phyloP scores from a whole-genome alignment of 2,329 filamentous ascomycete genomes.

The Aspergillus novofumigatus region DNA sequence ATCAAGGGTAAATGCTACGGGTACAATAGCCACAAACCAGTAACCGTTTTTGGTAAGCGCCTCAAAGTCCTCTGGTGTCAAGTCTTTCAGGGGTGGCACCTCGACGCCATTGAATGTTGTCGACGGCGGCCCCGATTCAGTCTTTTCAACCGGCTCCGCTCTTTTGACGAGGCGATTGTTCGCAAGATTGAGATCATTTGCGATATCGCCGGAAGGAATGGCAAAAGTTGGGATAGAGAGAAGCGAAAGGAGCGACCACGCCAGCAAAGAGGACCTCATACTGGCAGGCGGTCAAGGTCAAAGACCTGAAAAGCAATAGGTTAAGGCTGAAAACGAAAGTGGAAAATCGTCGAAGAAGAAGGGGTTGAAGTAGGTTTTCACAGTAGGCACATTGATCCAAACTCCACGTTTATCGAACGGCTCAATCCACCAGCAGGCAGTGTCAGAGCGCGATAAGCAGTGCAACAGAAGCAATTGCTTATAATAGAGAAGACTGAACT shows the following conservation, averaged over 20 bases:
- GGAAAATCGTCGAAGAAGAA: constrained; percentile 14
- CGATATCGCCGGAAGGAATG: constrained; percentile 18
- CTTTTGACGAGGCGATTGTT: constrained; percentile 26
- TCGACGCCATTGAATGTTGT: constrained; percentile 50
- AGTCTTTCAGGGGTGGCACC: constrained; percentile 48
- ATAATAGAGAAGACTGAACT: not conserved
- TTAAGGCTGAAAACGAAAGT: constrained; percentile 18
- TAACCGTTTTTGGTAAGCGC: constrained; percentile 49
- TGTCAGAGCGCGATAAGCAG: constrained; percentile 6
- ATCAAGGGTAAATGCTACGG: not conserved
- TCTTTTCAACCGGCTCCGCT: constrained; percentile 14
- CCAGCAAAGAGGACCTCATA: constrained; percentile 37
- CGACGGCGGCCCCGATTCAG: constrained; percentile 19
- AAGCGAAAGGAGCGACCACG: constrained; percentile 36
- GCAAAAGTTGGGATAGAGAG: constrained; percentile 32
- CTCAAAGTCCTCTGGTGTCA: constrained; percentile 47
- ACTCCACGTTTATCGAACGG: constrained; percentile 7
- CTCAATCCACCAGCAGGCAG: constrained; percentile 5
- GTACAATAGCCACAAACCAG: constrained; percentile 37
- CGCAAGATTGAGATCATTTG: constrained; percentile 12
- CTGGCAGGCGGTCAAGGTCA: constrained; percentile 20
- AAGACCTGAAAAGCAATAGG: constrained; percentile 9
- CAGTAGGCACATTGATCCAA: constrained; percentile 28
- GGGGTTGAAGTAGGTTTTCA: constrained; percentile 20
- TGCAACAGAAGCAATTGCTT: not conserved